Base-by-base conservation (phyloP, 202 grass and related monocot species). In the Panicum hallii region DNA sequence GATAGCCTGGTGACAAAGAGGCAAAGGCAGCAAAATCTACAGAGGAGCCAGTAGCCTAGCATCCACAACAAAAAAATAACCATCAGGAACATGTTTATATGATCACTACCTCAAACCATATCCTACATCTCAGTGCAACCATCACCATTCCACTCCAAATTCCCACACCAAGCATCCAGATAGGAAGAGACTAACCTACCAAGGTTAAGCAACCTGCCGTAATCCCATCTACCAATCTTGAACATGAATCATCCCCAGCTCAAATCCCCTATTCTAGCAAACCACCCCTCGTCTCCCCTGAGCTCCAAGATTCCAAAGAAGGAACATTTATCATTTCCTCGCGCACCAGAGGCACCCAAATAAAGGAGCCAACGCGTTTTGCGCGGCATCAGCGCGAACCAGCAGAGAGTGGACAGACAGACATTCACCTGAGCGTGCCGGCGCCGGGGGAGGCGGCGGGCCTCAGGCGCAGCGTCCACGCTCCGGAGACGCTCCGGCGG, bases 351-450 rank as follows among this genome's bases (percentile, higher is more conserved):
- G 47, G 47, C 52, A 6, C 34, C 32, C 54, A 76, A 71, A 77
- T 55, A n/a, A 65, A 79, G 17, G 19, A 42, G 20, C 38, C 38
- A 42, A 44, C 44, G 14, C 46, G 2, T 87, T 68, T 49, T 7
- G 11, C 19, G 66, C 50, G 75, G 42, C 28, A 7, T 54, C 67
- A 66, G 38, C 61, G 23, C 41, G 13, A 16, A 1, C 44, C 44
- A 28, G 44, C 66, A 38, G 61, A 30, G 28, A 54, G 74, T 20
- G 70, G 26, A 32, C 60, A 63, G 34, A 36, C 1, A 50, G 30
- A 1, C 60, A 75, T 19, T 90, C 81, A 90, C 89, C 89, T 87
- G 76, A 90, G 85, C 45, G 76, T 63, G 63, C 54, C 56, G 70
- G 40, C 54, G 75, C 70, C 63, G n/a, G 53, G 85, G 63, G 45